Percentiles rank a stretch among this genome's conserved stretches.
Conservation (phyloP, 2,329 filamentous ascomycete genomes). For the Aspergillus ustus region DNA sequence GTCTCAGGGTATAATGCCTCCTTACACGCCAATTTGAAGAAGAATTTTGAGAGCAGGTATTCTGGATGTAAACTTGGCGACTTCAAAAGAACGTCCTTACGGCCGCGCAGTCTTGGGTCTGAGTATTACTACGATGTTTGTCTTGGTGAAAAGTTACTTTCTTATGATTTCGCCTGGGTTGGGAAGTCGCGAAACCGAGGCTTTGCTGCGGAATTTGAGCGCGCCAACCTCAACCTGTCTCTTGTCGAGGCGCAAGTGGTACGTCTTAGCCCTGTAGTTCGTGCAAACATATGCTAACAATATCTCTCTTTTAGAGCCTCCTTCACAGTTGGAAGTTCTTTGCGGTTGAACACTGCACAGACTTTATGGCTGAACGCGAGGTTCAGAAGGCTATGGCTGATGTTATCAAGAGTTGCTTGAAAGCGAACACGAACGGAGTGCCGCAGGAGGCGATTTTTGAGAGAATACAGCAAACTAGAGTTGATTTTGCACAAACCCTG, state of each 20-base stretch:
- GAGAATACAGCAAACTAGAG: slow-evolving; percentile 73
- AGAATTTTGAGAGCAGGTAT: slow-evolving; percentile 82
- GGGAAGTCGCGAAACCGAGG: slow-evolving; percentile 66
- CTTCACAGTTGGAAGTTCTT: slow-evolving; percentile 90
- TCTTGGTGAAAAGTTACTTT: slow-evolving; percentile 75
- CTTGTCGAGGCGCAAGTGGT: slow-evolving; percentile 90
- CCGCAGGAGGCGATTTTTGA: slow-evolving; percentile 82
- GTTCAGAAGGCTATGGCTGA: slow-evolving; percentile 73
- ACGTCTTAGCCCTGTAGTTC: slow-evolving; percentile 39
- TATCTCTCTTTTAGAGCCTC: slow-evolving; percentile 61
- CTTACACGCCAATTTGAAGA: slow-evolving; percentile 80
- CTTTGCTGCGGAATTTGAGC: slow-evolving; percentile 79
- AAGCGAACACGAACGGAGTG: slow-evolving; percentile 73
- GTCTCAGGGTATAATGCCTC: slow-evolving; percentile 87
- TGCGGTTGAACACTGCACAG: slow-evolving; percentile 78
- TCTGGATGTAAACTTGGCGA: slow-evolving; percentile 72
- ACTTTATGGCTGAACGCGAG: slow-evolving; percentile 56
- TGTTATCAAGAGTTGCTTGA: slow-evolving; percentile 76
- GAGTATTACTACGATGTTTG: slow-evolving; percentile 85
- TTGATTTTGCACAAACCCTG: slow-evolving; percentile 80
- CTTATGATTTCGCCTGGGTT: slow-evolving; percentile 77
- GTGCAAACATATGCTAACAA: slow-evolving; percentile 30
- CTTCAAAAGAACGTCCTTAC: slow-evolving; percentile 76
- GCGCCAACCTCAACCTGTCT: slow-evolving; percentile 88
- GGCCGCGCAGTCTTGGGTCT: slow-evolving; percentile 68